These are phyloP conservation scores for Myxozyma geophila DNA, from an alignment of 805 yeast genomes.

Conservation along the genomic window DNA sequence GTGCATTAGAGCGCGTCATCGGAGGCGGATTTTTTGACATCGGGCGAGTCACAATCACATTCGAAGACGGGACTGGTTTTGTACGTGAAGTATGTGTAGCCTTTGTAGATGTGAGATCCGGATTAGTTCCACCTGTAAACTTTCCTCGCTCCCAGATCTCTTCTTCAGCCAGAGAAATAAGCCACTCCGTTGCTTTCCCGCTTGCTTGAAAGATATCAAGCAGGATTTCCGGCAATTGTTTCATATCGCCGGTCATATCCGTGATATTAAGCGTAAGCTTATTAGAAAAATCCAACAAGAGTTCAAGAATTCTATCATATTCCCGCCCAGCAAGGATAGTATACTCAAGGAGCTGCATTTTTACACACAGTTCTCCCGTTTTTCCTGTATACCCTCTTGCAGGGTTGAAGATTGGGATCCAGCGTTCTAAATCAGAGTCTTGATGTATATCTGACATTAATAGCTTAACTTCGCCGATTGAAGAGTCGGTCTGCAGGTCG, in stretches of 20 bases:
- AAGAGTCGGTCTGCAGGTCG: conserved; percentile 21
- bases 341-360: conserved; percentile 38
- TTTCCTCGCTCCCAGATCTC: conserved; percentile 54
- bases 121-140: not conserved
- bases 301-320: conserved; percentile 65
- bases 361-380: conserved; percentile 41
- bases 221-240: conserved; percentile 49
- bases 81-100: not conserved
- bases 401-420: conserved; percentile 39
- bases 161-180: conserved; percentile 65
- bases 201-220: conserved; percentile 76
- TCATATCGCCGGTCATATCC: conserved; percentile 43
- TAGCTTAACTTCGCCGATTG: conserved; percentile 32
- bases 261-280: conserved; percentile 50
- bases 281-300: conserved; percentile 49
- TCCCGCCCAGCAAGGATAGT: conserved; percentile 56
- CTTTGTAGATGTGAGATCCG: not conserved
- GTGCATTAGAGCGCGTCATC: not conserved
- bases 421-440: conserved; percentile 38
- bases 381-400: conserved; percentile 25
- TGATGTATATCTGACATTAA: conserved; percentile 28
- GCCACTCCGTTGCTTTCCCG: conserved; percentile 72
- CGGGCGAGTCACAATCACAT: conserved; percentile 1
- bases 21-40: not conserved
- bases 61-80: conserved; percentile 4